Conservation (phyloP, 2,329 filamentous ascomycete genomes). For the Helotiales sp. region DNA sequence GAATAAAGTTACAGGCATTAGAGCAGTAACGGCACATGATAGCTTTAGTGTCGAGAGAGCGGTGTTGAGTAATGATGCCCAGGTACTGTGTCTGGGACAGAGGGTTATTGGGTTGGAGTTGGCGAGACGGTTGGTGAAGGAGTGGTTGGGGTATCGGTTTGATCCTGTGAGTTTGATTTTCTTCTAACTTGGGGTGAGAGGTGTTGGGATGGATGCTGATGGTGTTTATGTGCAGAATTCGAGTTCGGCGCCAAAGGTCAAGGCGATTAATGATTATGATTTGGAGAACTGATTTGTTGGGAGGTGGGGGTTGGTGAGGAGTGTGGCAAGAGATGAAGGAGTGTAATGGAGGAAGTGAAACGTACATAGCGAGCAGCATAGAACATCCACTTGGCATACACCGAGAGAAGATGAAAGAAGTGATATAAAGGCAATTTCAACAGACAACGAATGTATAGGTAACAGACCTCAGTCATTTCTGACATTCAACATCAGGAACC, state of each 20-base stretch:
- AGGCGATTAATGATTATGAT: slow-evolving; percentile 32
- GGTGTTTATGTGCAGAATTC: slow-evolving; percentile 19
- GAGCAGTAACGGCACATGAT: slow-evolving; percentile 88
- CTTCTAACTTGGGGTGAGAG: not conserved
- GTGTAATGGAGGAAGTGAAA: too few relatives aligned
- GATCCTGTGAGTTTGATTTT: slow-evolving; percentile 55
- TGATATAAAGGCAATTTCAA: too few relatives aligned
- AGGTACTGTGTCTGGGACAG: slow-evolving; percentile 86
- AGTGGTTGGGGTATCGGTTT: slow-evolving; percentile 85
- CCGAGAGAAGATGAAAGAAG: too few relatives aligned
- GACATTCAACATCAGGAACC: too few relatives aligned
- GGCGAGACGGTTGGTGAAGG: slow-evolving; percentile 71
- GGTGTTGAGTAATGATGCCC: slow-evolving; percentile 80
- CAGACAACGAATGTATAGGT: too few relatives aligned
- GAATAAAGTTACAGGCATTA: slow-evolving; percentile 82
- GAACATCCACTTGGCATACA: too few relatives aligned
- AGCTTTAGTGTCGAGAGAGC: slow-evolving; percentile 80
- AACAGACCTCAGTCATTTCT: too few relatives aligned
- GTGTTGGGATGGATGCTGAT: slow-evolving; percentile 1
- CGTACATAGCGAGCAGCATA: too few relatives aligned
- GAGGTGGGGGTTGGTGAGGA: not conserved
- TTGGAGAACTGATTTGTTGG: slow-evolving; percentile 11
- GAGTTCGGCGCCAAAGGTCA: slow-evolving; percentile 24
- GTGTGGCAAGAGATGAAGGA: too few relatives aligned
- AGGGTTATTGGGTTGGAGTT: slow-evolving; percentile 80